Percentiles rank a stretch among this genome's conserved stretches.
These are phyloP conservation scores for Dactylellina leptospora DNA, from an alignment of 2,329 filamentous ascomycete genomes.

Conservation along the genomic window DNA sequence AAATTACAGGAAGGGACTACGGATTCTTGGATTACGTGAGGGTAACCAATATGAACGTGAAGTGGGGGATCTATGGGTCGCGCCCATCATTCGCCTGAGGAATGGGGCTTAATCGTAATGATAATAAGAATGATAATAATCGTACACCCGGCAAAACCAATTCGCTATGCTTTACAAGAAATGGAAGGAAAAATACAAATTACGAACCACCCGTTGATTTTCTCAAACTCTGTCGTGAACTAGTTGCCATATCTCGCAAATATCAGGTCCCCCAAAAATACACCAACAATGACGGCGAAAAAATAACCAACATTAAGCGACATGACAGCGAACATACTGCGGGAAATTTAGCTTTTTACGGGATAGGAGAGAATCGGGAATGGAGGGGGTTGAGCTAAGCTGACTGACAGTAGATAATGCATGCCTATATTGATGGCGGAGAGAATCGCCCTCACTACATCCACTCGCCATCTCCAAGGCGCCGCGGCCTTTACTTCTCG, in stretches of 20 bases:
- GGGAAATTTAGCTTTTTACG: conserved; percentile 52
- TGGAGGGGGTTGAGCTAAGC: conserved; percentile 11
- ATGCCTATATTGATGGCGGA: conserved; percentile 78
- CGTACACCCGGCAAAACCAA: too few species aligned
- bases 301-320: conserved; percentile 88
- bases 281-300: conserved; percentile 76
- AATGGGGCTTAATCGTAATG: too few species aligned
- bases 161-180: background rate
- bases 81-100: too few species aligned
- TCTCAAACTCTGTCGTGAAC: too few species aligned
- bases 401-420: conserved; percentile 81
- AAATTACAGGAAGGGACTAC: too few species aligned
- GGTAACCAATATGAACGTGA: too few species aligned
- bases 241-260: conserved; percentile 70
- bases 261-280: conserved; percentile 85
- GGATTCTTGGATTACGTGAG: too few species aligned
- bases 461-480: conserved; percentile 83
- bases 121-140: too few species aligned
- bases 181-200: background rate
- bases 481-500: conserved; percentile 65
- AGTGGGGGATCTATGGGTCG: too few species aligned
- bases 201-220: background rate
- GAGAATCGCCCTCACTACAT: conserved; percentile 75
- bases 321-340: conserved; percentile 91
- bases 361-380: conserved; percentile 15